Evolutionary conservation across 208 protist species (phyloP), one percentile per base, ranked within the genome.

Genomic region (Zelonia costaricensis): DNA sequence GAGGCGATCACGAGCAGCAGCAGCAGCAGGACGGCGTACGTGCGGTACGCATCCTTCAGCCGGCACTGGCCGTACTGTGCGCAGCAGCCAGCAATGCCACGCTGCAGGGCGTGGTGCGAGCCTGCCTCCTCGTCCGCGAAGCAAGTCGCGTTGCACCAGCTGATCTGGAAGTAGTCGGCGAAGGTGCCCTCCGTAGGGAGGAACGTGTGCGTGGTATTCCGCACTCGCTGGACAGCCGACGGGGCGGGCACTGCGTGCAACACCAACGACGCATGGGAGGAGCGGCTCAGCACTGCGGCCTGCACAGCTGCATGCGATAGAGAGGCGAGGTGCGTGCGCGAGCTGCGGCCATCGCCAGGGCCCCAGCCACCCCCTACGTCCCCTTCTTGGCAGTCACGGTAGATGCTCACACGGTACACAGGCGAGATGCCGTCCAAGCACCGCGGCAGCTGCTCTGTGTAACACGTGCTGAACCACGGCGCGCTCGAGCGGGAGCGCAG

Each of bases 61-160:
- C 73, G 74, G 67, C 78, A 88, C 22, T 53, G 39, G 8, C 80
- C 81, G 52, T 91, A 91, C 1, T 63, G 38, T 16, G 57, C 61
- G 51, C 84, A 91, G 51, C 84, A 91, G 12, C 66, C 38, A 4
- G 48, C 45, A 45, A 84, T 78, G 45, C 33, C 10, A 3, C 35
- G 38, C 10, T 38, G 46, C 28, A 78, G 28, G 22, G 38, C 30
- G 30, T 54, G 35, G 18, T 51, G 38, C 22, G 44, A 30, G 10
- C 15, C 39, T 13, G 35, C 43, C 20, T 58, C 64, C 10, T 59
- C 31, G 16, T n/a, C 23, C 3, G 5, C 4, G 33, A 74, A 88
- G 45, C 75, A 79, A 4, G 39, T 73, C n/a, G 33, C 62, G 38
- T 84, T 69, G 46, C 76, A 76, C 16, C 48, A 52, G 10, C 49